phyloP scores from a whole-genome alignment of 179 eudicot genomes.

The Gypsophila paniculata region DNA sequence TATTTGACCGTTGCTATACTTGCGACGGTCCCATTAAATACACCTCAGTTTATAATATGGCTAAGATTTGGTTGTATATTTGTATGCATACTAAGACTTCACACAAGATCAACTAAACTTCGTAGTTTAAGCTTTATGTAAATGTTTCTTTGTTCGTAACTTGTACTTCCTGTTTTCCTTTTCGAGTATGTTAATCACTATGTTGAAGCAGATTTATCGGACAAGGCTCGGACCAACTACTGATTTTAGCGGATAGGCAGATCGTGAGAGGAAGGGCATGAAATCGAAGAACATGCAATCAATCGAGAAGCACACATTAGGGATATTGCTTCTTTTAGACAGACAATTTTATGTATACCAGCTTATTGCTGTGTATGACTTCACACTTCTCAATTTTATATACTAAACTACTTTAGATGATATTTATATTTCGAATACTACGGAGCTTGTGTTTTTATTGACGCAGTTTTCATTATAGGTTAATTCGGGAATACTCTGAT shows the following conservation, averaged over 20 bases:
- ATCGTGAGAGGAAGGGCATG: neutral
- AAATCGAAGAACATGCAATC: neutral
- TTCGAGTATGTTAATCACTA: neutral
- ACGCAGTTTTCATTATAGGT: no score
- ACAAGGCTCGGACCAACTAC: neutral
- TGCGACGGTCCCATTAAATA: no score
- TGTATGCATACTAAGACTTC: no score
- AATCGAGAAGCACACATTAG: no score
- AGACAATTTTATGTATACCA: conserved; percentile 4
- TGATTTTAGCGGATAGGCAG: neutral
- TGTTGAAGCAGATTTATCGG: conserved; percentile 3
- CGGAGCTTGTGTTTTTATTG: neutral
- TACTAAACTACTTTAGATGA: neutral
- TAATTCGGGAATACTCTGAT: no score
- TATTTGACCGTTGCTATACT: no score
- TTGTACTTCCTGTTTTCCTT: neutral
- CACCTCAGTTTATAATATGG: no score
- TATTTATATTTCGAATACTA: neutral
- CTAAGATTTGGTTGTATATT: no score
- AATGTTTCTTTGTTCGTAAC: no score
- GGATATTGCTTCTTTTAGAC: neutral
- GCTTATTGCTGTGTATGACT: neutral
- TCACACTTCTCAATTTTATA: neutral
- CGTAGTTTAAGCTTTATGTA: no score
- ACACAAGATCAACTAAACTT: no score